phyloP scores from a whole-genome alignment of 495 filamentous ascomycete species.

The Pseudomonodictys pantanalensis region DNA sequence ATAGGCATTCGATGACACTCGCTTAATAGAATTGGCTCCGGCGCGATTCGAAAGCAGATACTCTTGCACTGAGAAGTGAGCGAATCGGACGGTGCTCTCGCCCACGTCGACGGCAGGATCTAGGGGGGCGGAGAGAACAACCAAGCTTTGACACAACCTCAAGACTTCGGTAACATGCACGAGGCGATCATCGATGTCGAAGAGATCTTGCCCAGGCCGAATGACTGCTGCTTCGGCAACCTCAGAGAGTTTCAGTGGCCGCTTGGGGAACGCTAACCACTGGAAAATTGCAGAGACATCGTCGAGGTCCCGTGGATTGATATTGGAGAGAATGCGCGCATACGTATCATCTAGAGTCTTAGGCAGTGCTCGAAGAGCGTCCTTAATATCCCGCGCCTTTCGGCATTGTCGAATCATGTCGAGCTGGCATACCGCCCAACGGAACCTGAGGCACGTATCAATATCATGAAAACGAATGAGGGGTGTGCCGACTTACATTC shows the following conservation, averaged over 20 bases:
- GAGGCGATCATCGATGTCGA: neutral
- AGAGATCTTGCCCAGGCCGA: neutral
- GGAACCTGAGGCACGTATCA: neutral
- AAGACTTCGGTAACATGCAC: neutral
- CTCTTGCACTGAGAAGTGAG: neutral
- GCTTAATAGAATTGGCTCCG: neutral
- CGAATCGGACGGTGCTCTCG: no score
- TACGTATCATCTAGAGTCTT: neutral
- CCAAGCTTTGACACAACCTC: neutral
- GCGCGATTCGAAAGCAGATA: neutral
- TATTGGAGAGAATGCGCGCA: neutral
- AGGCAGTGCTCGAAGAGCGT: neutral
- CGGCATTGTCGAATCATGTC: neutral
- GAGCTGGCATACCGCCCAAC: neutral
- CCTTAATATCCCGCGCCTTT: neutral
- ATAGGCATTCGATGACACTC: neutral
- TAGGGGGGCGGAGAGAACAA: neutral
- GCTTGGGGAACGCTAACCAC: neutral
- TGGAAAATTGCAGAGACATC: neutral
- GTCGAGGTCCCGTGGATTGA: neutral
- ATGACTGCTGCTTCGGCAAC: neutral
- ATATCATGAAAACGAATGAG: neutral
- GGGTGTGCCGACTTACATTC: neutral
- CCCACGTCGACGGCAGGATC: no score
- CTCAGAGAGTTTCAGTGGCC: neutral